A percentile compares a stretch with the other conserved stretches of the same genome.
These are phyloP conservation scores for Diaporthe ampelina DNA, from an alignment of 2,329 filamentous ascomycete species.

Conservation along the genomic window DNA sequence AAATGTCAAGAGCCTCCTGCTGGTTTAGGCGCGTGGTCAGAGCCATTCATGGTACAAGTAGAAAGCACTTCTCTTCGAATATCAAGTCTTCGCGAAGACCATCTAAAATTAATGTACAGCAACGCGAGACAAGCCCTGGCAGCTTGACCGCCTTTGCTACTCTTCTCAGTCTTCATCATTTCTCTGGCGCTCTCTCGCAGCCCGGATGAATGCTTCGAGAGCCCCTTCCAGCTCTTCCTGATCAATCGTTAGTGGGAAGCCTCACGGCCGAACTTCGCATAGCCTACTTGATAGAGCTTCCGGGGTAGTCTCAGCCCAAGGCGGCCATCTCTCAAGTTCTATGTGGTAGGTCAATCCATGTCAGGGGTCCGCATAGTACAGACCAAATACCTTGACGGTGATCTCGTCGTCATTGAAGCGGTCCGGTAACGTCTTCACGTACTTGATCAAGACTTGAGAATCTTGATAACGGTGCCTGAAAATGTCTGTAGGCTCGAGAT, in stretches of 20 bases:
- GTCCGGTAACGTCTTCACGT: background rate
- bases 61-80: too few relatives aligned
- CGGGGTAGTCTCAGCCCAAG: background rate
- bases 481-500: background rate
- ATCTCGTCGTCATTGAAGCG: background rate
- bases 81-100: too few relatives aligned
- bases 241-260: background rate
- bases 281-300: background rate
- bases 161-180: background rate
- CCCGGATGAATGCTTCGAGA: background rate
- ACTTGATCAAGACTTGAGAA: background rate
- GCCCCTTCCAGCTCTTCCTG: conserved; percentile 1
- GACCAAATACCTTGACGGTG: background rate
- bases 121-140: too few relatives aligned
- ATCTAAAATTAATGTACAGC: too few relatives aligned
- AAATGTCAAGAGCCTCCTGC: too few relatives aligned
- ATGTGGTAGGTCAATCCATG: background rate
- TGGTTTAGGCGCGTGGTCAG: too few relatives aligned
- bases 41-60: too few relatives aligned
- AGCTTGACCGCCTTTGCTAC: too few relatives aligned
- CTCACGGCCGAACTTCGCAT: background rate
- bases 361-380: fast-evolving
- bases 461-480: background rate
- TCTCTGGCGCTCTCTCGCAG: background rate
- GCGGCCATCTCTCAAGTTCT: background rate